Evolutionary conservation across 2,329 filamentous ascomycete species (phyloP).

Genomic region (Lasiodiplodia sp.): DNA sequence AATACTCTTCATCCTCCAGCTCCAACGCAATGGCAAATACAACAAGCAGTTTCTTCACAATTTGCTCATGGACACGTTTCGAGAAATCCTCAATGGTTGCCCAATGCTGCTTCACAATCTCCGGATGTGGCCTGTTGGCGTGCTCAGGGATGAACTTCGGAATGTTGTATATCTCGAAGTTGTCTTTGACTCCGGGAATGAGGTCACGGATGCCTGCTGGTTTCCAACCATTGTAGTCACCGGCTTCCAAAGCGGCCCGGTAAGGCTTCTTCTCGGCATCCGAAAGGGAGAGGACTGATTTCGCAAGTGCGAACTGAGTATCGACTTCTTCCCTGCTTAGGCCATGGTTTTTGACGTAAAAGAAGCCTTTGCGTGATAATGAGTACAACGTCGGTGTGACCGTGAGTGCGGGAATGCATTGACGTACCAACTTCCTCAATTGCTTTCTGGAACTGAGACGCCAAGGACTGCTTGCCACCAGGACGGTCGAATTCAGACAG

Average conservation of each 20-base stretch:
- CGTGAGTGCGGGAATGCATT: background rate
- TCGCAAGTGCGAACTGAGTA: background rate
- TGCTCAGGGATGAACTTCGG: slow-evolving; percentile 42
- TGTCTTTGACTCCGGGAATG: slow-evolving; percentile 33
- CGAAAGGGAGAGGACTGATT: background rate
- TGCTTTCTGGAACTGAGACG: slow-evolving; percentile 55
- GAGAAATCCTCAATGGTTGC: slow-evolving; percentile 38
- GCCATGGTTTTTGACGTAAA: background rate
- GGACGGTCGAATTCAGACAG: slow-evolving; percentile 62
- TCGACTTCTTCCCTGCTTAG: background rate
- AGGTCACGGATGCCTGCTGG: background rate
- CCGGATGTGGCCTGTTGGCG: slow-evolving; percentile 33
- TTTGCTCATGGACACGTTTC: background rate
- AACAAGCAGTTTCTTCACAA: background rate
- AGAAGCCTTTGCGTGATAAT: background rate
- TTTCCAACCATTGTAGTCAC: background rate
- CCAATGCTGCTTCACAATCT: slow-evolving; percentile 29
- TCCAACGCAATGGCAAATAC: background rate
- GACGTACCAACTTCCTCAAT: background rate
- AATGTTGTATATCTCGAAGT: slow-evolving; percentile 43
- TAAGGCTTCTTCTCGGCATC: background rate
- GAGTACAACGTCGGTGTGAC: no score
- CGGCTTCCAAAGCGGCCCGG: background rate
- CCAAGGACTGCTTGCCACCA: slow-evolving; percentile 61
- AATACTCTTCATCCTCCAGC: background rate